Percentiles rank a stretch among this genome's conserved stretches.
phyloP scores from a whole-genome alignment of 2,329 filamentous ascomycete genomes.

The Ascomycota sp. region DNA sequence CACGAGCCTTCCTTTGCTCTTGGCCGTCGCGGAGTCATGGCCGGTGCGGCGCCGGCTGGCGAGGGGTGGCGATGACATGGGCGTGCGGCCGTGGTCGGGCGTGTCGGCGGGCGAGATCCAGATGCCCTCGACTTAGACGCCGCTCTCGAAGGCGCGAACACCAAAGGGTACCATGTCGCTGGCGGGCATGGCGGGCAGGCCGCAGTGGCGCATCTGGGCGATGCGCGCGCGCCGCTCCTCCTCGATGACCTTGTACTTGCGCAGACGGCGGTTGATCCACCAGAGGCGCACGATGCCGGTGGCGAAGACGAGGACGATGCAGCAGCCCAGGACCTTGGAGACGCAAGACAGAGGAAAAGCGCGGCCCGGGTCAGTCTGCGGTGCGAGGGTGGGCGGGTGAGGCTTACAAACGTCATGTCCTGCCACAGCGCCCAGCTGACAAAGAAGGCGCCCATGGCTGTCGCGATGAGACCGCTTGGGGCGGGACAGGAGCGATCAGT shows the following conservation, averaged over 20 bases:
- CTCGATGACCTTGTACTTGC: constrained; percentile 42
- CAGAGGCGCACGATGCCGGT: constrained; percentile 48
- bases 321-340: constrained; percentile 48
- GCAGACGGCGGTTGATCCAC: constrained; percentile 33
- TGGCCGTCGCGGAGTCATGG: constrained; percentile 3
- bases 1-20: constrained; percentile 6
- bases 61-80: constrained; percentile 8
- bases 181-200: constrained; percentile 16
- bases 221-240: constrained; percentile 39
- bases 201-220: constrained; percentile 33
- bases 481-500: too few species aligned
- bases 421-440: constrained; percentile 62
- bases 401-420: constrained; percentile 71
- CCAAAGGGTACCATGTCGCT: constrained; percentile 60
- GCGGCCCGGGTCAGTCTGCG: background rate
- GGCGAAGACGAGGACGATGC: constrained; percentile 49
- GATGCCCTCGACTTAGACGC: constrained; percentile 69
- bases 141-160: constrained; percentile 64
- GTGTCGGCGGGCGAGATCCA: constrained; percentile 42
- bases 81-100: constrained; percentile 9
- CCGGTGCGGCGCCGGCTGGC: too few species aligned
- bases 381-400: too few species aligned
- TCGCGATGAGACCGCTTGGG: too few species aligned
- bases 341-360: background rate
- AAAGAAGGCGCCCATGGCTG: constrained; percentile 33